A percentile compares a stretch with the other conserved stretches of the same genome.
phyloP scores from a whole-genome alignment of 768 basidiomycete species.

The Leccinum broughii region DNA sequence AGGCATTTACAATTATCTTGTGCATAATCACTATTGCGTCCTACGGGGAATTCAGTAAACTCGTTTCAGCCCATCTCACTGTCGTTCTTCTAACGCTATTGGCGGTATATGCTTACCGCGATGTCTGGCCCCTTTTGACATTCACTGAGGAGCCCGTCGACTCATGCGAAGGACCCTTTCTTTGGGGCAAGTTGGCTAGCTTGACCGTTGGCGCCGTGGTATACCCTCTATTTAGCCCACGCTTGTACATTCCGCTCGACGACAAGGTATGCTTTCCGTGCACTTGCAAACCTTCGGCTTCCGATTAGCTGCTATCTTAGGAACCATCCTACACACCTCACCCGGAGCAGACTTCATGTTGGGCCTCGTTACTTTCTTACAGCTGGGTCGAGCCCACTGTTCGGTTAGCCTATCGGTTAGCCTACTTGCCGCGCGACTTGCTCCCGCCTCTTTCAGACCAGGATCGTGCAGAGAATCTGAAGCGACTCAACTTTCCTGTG shows the following conservation, averaged over 20 bases:
- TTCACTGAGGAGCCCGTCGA: background rate
- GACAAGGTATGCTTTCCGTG: background rate
- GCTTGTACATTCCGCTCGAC: background rate
- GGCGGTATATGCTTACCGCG: background rate
- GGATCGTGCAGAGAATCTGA: conserved; percentile 1
- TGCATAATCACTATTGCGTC: background rate
- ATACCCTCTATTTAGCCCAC: conserved; percentile 4
- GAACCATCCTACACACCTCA: background rate
- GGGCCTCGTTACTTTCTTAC: conserved; percentile 1
- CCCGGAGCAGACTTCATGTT: conserved; percentile 3
- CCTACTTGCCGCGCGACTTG: background rate
- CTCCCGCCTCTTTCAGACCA: conserved; percentile 5
- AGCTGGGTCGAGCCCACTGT: conserved; percentile 5
- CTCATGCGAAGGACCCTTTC: background rate
- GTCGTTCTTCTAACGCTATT: background rate
- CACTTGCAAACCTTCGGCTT: background rate
- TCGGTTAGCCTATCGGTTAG: background rate
- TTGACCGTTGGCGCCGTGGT: background rate
- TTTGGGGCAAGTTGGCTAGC: background rate
- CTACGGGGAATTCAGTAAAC: background rate
- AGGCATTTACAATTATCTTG: background rate
- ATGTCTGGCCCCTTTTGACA: conserved; percentile 4
- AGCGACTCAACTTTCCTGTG: background rate
- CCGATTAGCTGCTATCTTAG: background rate
- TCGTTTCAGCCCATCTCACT: background rate